A percentile compares a stretch with the other conserved stretches of the same genome.
phyloP scores from a whole-genome alignment of 495 filamentous ascomycete genomes.

The Cetradonia linearis region DNA sequence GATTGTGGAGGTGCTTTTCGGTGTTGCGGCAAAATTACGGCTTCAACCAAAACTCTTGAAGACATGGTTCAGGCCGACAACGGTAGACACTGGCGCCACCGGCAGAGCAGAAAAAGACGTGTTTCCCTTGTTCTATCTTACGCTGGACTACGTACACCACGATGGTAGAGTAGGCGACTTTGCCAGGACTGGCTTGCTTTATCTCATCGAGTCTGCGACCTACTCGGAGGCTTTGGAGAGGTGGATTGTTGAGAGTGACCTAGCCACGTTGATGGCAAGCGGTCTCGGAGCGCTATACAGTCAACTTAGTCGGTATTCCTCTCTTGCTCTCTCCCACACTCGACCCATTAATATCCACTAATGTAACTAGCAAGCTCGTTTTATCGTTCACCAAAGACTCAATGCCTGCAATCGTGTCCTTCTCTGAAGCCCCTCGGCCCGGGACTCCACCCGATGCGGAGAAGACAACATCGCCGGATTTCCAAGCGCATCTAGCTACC shows the following conservation, averaged over 20 bases:
- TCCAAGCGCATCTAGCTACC: constrained; percentile 74
- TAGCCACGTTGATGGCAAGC: constrained; percentile 94
- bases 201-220: constrained; percentile 89
- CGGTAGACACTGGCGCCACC: constrained; percentile 15
- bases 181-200: constrained; percentile 87
- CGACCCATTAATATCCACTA: constrained; percentile 3
- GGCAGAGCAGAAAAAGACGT: constrained; percentile 62
- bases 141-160: constrained; percentile 92
- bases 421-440: constrained; percentile 70
- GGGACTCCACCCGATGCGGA: constrained; percentile 55
- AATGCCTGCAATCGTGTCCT: constrained; percentile 67
- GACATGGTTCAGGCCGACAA: constrained; percentile 65
- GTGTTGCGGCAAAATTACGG: constrained; percentile 87
- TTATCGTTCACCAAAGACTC: constrained; percentile 44
- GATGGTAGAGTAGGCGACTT: constrained; percentile 92
- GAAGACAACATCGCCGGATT: constrained; percentile 55
- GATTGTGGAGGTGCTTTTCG: constrained; percentile 85
- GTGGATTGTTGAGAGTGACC: constrained; percentile 94
- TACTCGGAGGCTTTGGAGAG: constrained; percentile 71
- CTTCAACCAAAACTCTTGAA: constrained; percentile 73
- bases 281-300: constrained; percentile 93
- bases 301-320: constrained; percentile 65
- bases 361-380: constrained; percentile 32
- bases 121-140: constrained; percentile 88
- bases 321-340: constrained; percentile 14